Percentiles rank a stretch among this genome's conserved stretches.
Evolutionary conservation across 1,284 basidiomycete genomes (phyloP).

Genomic region (Ustilago loliicola): DNA sequence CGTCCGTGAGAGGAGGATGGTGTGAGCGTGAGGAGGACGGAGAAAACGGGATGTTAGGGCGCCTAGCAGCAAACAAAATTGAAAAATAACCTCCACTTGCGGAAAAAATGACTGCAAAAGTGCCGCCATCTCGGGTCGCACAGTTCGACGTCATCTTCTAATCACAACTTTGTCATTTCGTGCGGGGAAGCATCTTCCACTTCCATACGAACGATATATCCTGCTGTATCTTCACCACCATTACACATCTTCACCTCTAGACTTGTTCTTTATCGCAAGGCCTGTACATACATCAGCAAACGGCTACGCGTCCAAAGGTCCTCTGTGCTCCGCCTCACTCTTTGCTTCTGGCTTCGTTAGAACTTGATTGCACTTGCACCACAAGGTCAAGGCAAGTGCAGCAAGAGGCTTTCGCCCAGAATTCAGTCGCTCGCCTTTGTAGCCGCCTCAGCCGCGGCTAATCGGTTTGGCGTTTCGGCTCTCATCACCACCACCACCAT

Average conservation of each 20-base stretch:
- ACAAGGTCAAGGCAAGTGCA: not conserved
- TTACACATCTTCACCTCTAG: too few species aligned
- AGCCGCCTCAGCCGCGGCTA: conserved; percentile 12
- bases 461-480: conserved; percentile 15
- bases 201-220: not conserved
- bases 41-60: not conserved
- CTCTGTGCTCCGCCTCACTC: too few species aligned
- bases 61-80: not conserved
- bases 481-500: not conserved
- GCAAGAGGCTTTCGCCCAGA: conserved; percentile 4
- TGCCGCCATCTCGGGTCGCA: not conserved
- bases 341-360: too few species aligned
- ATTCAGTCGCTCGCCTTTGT: conserved; percentile 22
- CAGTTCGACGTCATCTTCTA: conserved; percentile 25
- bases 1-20: not conserved
- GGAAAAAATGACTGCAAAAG: not conserved
- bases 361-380: too few species aligned
- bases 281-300: too few species aligned
- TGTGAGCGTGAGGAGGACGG: not conserved
- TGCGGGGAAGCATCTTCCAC: not conserved
- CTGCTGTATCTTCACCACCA: not conserved
- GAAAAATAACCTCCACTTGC: conserved; percentile 9
- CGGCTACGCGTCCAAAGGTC: too few species aligned
- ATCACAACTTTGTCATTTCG: not conserved
- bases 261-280: too few species aligned